Evolutionary conservation across 805 yeast genomes (phyloP).

Genomic region (Scheffersomyces spartinae): DNA sequence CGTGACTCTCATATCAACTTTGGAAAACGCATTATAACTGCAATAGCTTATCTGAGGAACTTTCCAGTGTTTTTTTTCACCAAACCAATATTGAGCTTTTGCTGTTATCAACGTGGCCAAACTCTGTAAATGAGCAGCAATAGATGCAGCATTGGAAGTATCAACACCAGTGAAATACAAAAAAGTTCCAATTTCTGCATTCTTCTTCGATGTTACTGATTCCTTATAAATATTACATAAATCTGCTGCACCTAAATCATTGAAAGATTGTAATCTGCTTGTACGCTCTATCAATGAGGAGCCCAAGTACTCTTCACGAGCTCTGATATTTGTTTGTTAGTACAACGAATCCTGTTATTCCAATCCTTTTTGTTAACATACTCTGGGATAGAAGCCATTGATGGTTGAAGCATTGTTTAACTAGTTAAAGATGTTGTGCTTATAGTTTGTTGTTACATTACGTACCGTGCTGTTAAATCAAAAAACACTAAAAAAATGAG

Average conservation of each 20-base stretch:
- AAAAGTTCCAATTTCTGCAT: conserved; percentile 52
- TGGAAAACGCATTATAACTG: conserved; percentile 48
- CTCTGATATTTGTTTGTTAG: conserved; percentile 17
- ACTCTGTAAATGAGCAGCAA: conserved; percentile 64
- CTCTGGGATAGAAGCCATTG: conserved; percentile 29
- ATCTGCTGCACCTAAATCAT: conserved; percentile 67
- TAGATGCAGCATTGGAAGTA: conserved; percentile 63
- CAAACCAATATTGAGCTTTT: conserved; percentile 68
- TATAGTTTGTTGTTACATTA: no score
- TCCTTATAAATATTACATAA: conserved; percentile 39
- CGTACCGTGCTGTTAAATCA: no score
- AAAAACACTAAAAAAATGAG: no score
- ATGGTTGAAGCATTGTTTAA: conserved; percentile 28
- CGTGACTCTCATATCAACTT: conserved; percentile 57
- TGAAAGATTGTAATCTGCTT: conserved; percentile 42
- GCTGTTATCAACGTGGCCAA: conserved; percentile 50
- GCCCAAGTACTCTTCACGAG: conserved; percentile 44
- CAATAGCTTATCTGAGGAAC: conserved; percentile 65
- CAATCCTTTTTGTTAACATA: no score
- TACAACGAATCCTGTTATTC: no score
- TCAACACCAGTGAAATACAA: conserved; percentile 68
- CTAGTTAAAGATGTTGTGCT: no score
- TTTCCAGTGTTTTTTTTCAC: conserved; percentile 57
- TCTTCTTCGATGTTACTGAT: conserved; percentile 27
- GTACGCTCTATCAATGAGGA: conserved; percentile 56